These are phyloP conservation scores for Zasmidium angulare DNA, from an alignment of 2,329 filamentous ascomycete species.

Conservation along the genomic window DNA sequence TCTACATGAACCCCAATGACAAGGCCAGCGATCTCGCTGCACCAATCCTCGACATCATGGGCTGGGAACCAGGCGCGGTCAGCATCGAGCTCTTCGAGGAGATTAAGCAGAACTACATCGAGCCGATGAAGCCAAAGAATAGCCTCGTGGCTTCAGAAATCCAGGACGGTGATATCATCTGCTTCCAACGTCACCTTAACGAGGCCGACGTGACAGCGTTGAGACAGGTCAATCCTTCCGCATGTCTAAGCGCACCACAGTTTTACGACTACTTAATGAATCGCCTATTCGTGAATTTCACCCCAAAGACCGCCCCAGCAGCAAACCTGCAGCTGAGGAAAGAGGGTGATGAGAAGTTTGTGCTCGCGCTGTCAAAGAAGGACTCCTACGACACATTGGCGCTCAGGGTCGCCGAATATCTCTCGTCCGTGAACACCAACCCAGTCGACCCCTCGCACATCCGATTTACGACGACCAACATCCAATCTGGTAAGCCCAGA, in stretches of 20 bases:
- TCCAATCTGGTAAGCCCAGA: constrained; percentile 74
- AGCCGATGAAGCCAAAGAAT: constrained; percentile 81
- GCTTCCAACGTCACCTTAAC: constrained; percentile 71
- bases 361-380: constrained; percentile 78
- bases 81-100: constrained; percentile 83
- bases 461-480: constrained; percentile 85
- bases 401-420: constrained; percentile 74
- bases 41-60: constrained; percentile 77
- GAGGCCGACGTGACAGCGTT: constrained; percentile 36
- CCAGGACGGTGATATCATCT: constrained; percentile 95
- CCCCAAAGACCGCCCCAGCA: constrained; percentile 55
- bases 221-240: constrained; percentile 29
- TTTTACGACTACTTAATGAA: constrained; percentile 95
- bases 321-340: constrained; percentile 34
- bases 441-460: constrained; percentile 79
- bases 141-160: constrained; percentile 89
- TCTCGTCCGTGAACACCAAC: constrained; percentile 45
- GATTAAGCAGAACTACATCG: constrained; percentile 98
- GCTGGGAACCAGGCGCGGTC: constrained; percentile 68
- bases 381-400: constrained; percentile 86
- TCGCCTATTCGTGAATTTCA: constrained; percentile 75
- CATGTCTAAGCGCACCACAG: constrained; percentile 27
- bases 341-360: constrained; percentile 65
- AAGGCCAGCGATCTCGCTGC: constrained; percentile 83
- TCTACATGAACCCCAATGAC: constrained; percentile 84